Conservation (phyloP, 208 protist genomes). For the Crithidia brevicula region DNA sequence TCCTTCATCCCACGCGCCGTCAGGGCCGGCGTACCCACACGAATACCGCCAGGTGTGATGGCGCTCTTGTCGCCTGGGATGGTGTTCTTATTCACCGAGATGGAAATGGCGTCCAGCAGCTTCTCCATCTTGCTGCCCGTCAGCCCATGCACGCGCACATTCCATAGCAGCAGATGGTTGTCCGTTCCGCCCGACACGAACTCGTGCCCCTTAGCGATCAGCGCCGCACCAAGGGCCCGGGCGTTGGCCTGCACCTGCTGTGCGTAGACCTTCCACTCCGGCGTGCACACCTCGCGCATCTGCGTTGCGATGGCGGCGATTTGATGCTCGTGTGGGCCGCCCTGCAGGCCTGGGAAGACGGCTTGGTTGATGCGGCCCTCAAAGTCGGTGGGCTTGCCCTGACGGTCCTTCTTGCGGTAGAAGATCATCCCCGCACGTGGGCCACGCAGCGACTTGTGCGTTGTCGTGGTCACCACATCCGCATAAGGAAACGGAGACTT, state of each 20-base stretch:
- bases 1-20: conserved; percentile 95
- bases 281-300: conserved; percentile 93
- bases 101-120: conserved; percentile 88
- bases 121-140: conserved; percentile 98
- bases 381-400: conserved; percentile 84
- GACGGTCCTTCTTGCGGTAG: conserved; percentile 90
- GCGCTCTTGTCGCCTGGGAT: conserved; percentile 96
- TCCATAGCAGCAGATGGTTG: conserved; percentile 98
- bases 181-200: conserved; percentile 97
- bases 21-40: conserved; percentile 96
- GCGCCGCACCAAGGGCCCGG: conserved; percentile 68
- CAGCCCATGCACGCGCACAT: conserved; percentile 94
- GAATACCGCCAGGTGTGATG: conserved; percentile 93
- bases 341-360: conserved; percentile 98
- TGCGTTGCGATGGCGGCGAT: conserved; percentile 97
- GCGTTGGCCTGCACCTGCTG: conserved; percentile 94
- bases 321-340: conserved; percentile 98
- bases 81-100: conserved; percentile 98
- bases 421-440: conserved; percentile 99
- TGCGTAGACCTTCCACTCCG: conserved; percentile 95
- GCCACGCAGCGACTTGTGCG: conserved; percentile 99
- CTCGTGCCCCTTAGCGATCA: conserved; percentile 89
- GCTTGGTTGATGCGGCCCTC: conserved; percentile 96
- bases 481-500: conserved; percentile 95
- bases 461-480: conserved; percentile 99